Conservation (phyloP, 495 filamentous ascomycete genomes). For the Neurospora sp. region DNA sequence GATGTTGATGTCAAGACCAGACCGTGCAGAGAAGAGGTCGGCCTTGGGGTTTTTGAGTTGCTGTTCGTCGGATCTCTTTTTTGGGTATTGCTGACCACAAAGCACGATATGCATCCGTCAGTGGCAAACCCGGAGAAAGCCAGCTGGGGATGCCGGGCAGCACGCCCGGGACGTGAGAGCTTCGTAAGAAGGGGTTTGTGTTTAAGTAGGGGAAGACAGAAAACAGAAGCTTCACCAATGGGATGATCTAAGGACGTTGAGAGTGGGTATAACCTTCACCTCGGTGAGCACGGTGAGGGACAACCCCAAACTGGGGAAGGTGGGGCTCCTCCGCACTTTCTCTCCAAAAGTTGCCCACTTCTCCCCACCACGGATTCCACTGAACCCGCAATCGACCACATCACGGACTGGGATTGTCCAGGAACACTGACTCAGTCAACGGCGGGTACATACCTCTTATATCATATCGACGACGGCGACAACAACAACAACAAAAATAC, state of each 20-base stretch:
- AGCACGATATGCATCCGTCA: not conserved
- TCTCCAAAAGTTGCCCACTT: not conserved
- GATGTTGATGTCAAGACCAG: not conserved
- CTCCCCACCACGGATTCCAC: not conserved
- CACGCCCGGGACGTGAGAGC: not conserved
- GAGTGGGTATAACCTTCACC: not conserved
- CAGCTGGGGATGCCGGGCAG: not conserved
- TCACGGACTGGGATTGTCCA: not conserved
- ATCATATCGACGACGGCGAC: not conserved
- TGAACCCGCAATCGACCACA: not conserved
- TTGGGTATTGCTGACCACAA: not conserved
- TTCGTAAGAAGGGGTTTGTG: not conserved
- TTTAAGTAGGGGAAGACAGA: not conserved
- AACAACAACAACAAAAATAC: not conserved
- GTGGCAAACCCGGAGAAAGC: not conserved
- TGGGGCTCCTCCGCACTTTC: not conserved
- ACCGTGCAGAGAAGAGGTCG: not conserved
- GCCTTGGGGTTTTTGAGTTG: not conserved
- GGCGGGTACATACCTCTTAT: not conserved
- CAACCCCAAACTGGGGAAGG: not conserved
- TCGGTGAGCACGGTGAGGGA: not conserved
- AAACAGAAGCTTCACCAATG: not conserved
- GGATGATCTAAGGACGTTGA: not conserved
- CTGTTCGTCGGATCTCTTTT: not conserved
- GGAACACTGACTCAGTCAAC: not conserved